Percentiles rank a stretch among this genome's conserved stretches.
phyloP scores from a whole-genome alignment of 2,329 filamentous ascomycete genomes.

The Stenocarpella maydis region DNA sequence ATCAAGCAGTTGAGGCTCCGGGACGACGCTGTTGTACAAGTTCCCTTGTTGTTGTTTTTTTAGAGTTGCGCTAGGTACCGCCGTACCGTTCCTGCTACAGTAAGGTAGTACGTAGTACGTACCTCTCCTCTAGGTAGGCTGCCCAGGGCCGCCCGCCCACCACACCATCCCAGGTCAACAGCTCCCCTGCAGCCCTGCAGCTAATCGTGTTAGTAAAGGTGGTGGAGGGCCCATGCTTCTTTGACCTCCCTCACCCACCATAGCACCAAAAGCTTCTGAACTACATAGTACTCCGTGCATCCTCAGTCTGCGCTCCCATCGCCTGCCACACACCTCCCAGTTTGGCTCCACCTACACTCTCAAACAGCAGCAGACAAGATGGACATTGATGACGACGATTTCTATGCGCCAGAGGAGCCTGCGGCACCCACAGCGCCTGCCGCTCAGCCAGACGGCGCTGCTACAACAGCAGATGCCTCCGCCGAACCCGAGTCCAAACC shows the following conservation, averaged over 20 bases:
- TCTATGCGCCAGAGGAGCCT: conserved; percentile 69
- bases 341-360: background rate
- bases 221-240: background rate
- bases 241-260: background rate
- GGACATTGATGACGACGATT: conserved; percentile 75
- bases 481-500: conserved; percentile 44
- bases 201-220: no score
- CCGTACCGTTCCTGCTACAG: background rate
- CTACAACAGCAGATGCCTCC: conserved; percentile 39
- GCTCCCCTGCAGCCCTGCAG: conserved; percentile 6
- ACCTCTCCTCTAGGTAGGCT: no score
- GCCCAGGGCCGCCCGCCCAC: background rate
- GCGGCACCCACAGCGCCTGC: conserved; percentile 47
- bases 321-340: conserved; percentile 4
- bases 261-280: background rate
- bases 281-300: background rate
- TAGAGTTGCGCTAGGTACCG: background rate
- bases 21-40: background rate
- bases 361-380: conserved; percentile 49
- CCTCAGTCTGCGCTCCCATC: background rate
- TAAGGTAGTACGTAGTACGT: no score
- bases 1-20: background rate
- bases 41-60: conserved; percentile 17
- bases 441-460: conserved; percentile 38
- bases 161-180: background rate